These are phyloP conservation scores for Aspergillus viridinutans DNA, from an alignment of 2,329 filamentous ascomycete genomes.

Conservation along the genomic window DNA sequence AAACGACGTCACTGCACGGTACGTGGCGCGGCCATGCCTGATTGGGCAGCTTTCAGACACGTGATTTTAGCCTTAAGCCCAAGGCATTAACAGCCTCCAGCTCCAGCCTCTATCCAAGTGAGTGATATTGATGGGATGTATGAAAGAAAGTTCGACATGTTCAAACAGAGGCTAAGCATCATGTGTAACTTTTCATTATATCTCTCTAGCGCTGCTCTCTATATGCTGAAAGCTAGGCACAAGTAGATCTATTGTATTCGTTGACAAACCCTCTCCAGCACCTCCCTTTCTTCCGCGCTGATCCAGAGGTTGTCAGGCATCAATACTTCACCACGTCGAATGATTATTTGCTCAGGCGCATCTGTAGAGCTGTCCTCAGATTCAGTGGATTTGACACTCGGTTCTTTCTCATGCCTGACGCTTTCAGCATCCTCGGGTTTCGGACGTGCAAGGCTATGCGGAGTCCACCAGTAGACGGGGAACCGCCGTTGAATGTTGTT, in stretches of 20 bases:
- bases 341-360: slow-evolving; percentile 23
- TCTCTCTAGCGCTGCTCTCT: background rate
- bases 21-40: slow-evolving; percentile 18
- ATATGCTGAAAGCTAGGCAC: background rate
- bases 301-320: slow-evolving; percentile 33
- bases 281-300: slow-evolving; percentile 27
- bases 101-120: background rate
- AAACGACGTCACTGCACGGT: slow-evolving; percentile 23
- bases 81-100: background rate
- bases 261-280: slow-evolving; percentile 31
- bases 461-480: slow-evolving; percentile 64
- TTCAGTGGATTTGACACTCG: slow-evolving; percentile 12
- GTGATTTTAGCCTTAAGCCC: slow-evolving; percentile 12
- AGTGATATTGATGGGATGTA: background rate
- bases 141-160: too few relatives aligned
- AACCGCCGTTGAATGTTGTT: slow-evolving; percentile 67
- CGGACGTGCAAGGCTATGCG: slow-evolving; percentile 22
- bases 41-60: slow-evolving; percentile 17
- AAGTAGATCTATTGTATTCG: slow-evolving; percentile 23
- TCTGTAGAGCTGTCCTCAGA: slow-evolving; percentile 22
- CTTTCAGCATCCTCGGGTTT: slow-evolving; percentile 16
- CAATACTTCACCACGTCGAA: slow-evolving; percentile 26
- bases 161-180: background rate
- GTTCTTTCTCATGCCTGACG: slow-evolving; percentile 12
- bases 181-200: background rate